Percentiles rank a stretch among this genome's conserved stretches.
phyloP scores from a whole-genome alignment of 495 filamentous ascomycete genomes.

The Xylaria curta region DNA sequence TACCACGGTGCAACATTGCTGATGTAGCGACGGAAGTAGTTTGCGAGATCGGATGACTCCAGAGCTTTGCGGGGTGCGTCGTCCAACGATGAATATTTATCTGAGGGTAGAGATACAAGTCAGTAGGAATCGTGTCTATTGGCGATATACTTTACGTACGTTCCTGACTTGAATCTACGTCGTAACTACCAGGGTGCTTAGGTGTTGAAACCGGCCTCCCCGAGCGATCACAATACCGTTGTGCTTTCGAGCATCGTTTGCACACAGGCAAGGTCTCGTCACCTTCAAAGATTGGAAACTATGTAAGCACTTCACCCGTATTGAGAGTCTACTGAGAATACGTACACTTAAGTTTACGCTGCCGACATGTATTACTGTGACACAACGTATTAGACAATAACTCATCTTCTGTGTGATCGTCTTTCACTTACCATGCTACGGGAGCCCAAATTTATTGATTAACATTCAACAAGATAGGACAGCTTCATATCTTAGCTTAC shows the following conservation, averaged over 20 bases:
- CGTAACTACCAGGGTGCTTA: not conserved
- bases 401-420: not conserved
- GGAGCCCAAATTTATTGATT: not conserved
- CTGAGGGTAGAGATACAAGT: not conserved
- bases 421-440: conserved; percentile 16
- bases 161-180: not conserved
- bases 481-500: conserved; percentile 5
- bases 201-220: conserved; percentile 16
- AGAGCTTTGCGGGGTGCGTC: conserved; percentile 34
- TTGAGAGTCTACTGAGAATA: not conserved
- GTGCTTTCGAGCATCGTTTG: conserved; percentile 33
- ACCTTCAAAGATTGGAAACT: conserved; percentile 27
- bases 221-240: conserved; percentile 36
- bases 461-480: not conserved
- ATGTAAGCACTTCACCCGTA: conserved; percentile 1
- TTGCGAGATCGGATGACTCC: conserved; percentile 20
- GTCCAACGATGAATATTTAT: not conserved
- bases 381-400: conserved; percentile 5
- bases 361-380: conserved; percentile 40
- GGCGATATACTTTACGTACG: not conserved
- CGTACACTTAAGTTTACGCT: conserved; percentile 45
- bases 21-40: conserved; percentile 45
- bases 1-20: conserved; percentile 45
- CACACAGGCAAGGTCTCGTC: conserved; percentile 41
- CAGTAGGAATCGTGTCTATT: not conserved